These are phyloP conservation scores for Cryptococcus sp. DNA, from an alignment of 1,284 basidiomycete species.

Conservation along the genomic window DNA sequence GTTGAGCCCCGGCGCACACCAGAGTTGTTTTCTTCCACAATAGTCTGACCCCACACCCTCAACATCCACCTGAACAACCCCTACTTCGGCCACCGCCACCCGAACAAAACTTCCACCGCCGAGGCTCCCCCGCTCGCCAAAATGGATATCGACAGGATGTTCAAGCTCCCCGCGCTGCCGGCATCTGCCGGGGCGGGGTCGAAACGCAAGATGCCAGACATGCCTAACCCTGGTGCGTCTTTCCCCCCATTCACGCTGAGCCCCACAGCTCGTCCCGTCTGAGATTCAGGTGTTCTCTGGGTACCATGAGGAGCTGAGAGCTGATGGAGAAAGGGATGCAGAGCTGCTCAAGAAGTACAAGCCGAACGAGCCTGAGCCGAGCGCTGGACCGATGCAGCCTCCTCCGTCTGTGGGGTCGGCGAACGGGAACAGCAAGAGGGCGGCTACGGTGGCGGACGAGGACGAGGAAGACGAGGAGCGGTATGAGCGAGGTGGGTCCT, in stretches of 20 bases:
- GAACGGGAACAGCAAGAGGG: slow-evolving; percentile 50
- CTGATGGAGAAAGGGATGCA: too few relatives aligned
- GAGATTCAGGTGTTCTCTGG: background rate
- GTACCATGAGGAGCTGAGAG: background rate
- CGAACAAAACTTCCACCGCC: too few relatives aligned
- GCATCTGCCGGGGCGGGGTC: slow-evolving; percentile 52
- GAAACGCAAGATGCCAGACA: slow-evolving; percentile 78
- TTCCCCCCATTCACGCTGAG: background rate
- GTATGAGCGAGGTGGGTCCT: slow-evolving; percentile 57
- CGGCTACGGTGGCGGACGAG: slow-evolving; percentile 56
- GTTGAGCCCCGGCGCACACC: too few relatives aligned
- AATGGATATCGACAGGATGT: slow-evolving; percentile 50
- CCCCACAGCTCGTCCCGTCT: background rate
- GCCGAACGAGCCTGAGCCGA: slow-evolving; percentile 24
- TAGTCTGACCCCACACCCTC: too few relatives aligned
- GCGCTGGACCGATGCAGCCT: slow-evolving; percentile 5
- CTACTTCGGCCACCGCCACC: too few relatives aligned
- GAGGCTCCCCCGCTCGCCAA: background rate
- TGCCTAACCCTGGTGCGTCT: slow-evolving; percentile 60
- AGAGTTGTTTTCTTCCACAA: too few relatives aligned
- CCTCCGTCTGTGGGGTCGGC: slow-evolving; percentile 28
- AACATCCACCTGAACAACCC: too few relatives aligned
- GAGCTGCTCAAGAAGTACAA: slow-evolving; percentile 68
- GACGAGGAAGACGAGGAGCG: slow-evolving; percentile 33
- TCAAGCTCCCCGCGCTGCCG: slow-evolving; percentile 42